These are phyloP conservation scores for Gamarada debralockiae DNA, from an alignment of 495 filamentous ascomycete species.

Conservation along the genomic window DNA sequence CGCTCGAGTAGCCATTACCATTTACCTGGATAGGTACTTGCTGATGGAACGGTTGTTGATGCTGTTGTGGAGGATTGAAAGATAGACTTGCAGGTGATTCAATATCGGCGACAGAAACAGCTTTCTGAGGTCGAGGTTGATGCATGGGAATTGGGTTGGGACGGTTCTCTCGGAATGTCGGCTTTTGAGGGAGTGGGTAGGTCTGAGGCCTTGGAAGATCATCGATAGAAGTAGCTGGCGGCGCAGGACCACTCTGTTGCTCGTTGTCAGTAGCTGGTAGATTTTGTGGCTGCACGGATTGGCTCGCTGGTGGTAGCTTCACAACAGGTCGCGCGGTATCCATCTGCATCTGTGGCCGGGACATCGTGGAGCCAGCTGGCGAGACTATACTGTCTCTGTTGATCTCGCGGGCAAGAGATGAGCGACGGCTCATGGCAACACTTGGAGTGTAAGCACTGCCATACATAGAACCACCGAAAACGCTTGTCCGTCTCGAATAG, in stretches of 20 bases:
- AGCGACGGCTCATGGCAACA: constrained; percentile 84
- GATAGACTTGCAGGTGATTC: constrained; percentile 74
- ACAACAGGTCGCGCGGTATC: constrained; percentile 75
- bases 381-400: constrained; percentile 72
- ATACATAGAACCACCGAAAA: constrained; percentile 71
- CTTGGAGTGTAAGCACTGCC: constrained; percentile 87
- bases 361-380: constrained; percentile 71
- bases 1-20: constrained; percentile 51
- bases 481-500: constrained; percentile 66
- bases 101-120: constrained; percentile 91
- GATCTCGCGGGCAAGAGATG: constrained; percentile 75
- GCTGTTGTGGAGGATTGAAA: constrained; percentile 57
- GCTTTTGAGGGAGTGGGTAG: constrained; percentile 65
- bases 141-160: constrained; percentile 81
- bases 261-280: constrained; percentile 6
- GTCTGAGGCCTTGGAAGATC: constrained; percentile 51
- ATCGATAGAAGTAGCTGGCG: constrained; percentile 17
- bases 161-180: constrained; percentile 73
- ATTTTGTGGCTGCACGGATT: constrained; percentile 24
- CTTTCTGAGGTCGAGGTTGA: constrained; percentile 91
- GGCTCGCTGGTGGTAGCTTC: constrained; percentile 64
- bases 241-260: constrained; percentile 24
- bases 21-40: constrained; percentile 73
- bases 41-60: constrained; percentile 88
- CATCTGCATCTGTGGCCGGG: constrained; percentile 55